A percentile compares a stretch with the other conserved stretches of the same genome.
These are phyloP conservation scores for Pseudocercospora pini-densiflorae DNA, from an alignment of 2,329 filamentous ascomycete genomes.

Conservation along the genomic window DNA sequence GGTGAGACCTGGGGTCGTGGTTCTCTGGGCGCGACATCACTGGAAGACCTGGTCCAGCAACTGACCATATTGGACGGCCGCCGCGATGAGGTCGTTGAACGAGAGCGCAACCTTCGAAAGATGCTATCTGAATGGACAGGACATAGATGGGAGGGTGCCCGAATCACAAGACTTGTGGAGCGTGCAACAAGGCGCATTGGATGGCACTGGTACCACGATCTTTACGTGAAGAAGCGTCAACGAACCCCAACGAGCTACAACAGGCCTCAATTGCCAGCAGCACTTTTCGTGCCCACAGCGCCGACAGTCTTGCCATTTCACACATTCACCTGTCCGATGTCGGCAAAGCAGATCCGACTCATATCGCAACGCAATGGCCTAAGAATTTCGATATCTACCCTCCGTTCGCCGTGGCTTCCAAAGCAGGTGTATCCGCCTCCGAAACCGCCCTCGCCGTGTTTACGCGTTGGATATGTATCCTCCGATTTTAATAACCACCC, in stretches of 20 bases:
- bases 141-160: conserved; percentile 84
- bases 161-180: conserved; percentile 81
- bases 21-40: conserved; percentile 55
- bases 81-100: conserved; percentile 40
- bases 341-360: conserved; percentile 85
- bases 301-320: conserved; percentile 97
- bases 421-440: conserved; percentile 82
- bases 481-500: conserved; percentile 99
- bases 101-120: conserved; percentile 43
- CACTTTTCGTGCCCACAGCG: conserved; percentile 78
- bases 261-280: conserved; percentile 73
- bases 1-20: conserved; percentile 85
- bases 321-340: conserved; percentile 93
- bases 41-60: conserved; percentile 52
- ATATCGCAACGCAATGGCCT: conserved; percentile 96
- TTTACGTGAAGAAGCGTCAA: conserved; percentile 66
- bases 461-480: conserved; percentile 96
- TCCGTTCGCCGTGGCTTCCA: conserved; percentile 86
- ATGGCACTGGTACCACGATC: conserved; percentile 88
- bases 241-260: conserved; percentile 65
- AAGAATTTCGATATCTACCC: conserved; percentile 87
- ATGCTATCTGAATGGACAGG: conserved; percentile 64
- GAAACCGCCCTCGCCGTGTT: conserved; percentile 74
- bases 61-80: conserved; percentile 45
- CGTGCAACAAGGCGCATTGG: conserved; percentile 76